Evolutionary conservation across 148 eudicot species (phyloP), one percentile per base, ranked within the genome.

Genomic region (Vaccinium myrtillus): DNA sequence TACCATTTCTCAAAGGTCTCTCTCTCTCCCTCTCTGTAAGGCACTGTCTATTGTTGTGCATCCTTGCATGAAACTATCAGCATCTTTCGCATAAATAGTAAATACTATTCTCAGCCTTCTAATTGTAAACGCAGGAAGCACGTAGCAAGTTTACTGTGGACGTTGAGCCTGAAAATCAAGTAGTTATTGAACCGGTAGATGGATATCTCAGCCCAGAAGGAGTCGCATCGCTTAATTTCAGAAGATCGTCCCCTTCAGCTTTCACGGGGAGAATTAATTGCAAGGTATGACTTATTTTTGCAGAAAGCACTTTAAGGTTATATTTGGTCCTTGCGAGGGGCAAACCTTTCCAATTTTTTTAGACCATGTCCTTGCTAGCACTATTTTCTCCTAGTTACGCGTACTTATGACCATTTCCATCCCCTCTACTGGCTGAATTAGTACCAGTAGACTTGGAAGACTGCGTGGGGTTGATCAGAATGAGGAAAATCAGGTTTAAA

Each of bases 1-100:
- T 96, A 94, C 90, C 99, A 94, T 91, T 96, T 96, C 83, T 96
- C 99, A 54, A 94, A 96, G 99, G 98, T 96, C 78, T 89, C 85
- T 79, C 80, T 83, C 86, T 65, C 86, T 82, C 82, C 75, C 87
- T 30, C 73, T 82, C 69, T 55, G 18, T 19, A 4, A 25, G 56
- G 49, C 19, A 43, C 67, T 25, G 74, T 13, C 7, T 27, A 69
- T 69, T 69, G 14, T 65, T 65, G 74, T 27, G 32, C 39, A 69
- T 25, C 1, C 70, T 25, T 4, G 12, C 74, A 27, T 69, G 80
- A 76, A n/a, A 36, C 70, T 75, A 18, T 71, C 43, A 51, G 58
- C 71, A 78, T 55, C n/a, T 25, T 23, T 16, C 23, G 39, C 56
- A 27, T 39, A 14, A 48, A n/a, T 82, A 25, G n/a, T 49, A 14